Conservation (phyloP, 1,284 basidiomycete species). For the Phlebopus sp. region DNA sequence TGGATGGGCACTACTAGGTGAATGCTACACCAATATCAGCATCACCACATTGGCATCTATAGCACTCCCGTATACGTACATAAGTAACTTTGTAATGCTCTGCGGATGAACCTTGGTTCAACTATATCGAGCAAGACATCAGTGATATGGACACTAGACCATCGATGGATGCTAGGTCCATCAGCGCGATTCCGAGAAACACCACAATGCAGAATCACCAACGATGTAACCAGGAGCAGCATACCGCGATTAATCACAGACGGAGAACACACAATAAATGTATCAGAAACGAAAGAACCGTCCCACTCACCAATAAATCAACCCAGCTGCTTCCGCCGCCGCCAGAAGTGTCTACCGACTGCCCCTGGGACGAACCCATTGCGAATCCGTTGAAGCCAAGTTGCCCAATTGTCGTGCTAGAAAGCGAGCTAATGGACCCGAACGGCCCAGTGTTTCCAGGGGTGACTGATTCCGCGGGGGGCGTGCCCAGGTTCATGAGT, state of each 20-base stretch:
- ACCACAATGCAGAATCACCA: no score
- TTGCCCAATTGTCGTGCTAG: constrained; percentile 40
- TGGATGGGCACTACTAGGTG: constrained; percentile 61
- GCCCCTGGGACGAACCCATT: constrained; percentile 22
- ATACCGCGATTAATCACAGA: no score
- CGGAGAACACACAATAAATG: constrained; percentile 17
- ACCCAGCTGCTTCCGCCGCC: constrained; percentile 52
- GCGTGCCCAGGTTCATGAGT: constrained; percentile 24
- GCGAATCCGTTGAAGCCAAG: constrained; percentile 43
- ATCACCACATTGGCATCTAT: constrained; percentile 3
- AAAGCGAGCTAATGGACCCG: constrained; percentile 22
- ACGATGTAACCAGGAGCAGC: no score
- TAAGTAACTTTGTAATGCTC: constrained; percentile 42
- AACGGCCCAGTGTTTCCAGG: constrained; percentile 22
- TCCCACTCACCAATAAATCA: constrained; percentile 54
- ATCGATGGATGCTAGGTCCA: not conserved
- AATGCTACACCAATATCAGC: constrained; percentile 41
- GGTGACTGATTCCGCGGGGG: constrained; percentile 11
- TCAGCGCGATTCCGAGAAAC: no score
- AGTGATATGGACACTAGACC: constrained; percentile 8
- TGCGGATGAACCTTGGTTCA: constrained; percentile 24
- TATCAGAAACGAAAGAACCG: constrained; percentile 9
- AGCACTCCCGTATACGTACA: constrained; percentile 31
- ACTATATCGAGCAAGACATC: constrained; percentile 14
- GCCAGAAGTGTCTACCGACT: constrained; percentile 10